Evolutionary conservation across 2,329 filamentous ascomycete genomes (phyloP), one percentile per base, ranked within the genome.

Genomic region (Neophaeococcomyces aloes): DNA sequence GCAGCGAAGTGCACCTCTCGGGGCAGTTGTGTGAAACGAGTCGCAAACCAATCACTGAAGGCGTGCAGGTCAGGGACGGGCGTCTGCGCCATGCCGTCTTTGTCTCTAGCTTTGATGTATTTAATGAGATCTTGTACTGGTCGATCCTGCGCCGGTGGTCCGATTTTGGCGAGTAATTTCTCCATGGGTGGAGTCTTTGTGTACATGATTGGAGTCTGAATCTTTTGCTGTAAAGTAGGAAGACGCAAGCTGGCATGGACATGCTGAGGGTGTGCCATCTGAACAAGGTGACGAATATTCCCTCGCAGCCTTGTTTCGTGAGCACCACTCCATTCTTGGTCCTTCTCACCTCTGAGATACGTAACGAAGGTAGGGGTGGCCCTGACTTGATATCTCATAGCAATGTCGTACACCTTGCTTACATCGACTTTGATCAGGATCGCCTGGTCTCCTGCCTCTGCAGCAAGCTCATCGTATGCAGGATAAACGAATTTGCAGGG

Each of bases 351-450:
- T 41, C 74, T 80, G 7, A 89, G 64, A 57, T 88, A 93, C 0
- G 86, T 89, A 57, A 91, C 76, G 57, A 96, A 94, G 0, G 88
- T 94, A 1, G 89, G 89, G 0, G 88, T 94, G 3, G 81, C 81
- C 2, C 76, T 72, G 40, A 95, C 74, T 1, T 71, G 66, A 58
- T 83, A 93, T 47, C 72, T 73, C 32, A 69, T 69, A 18, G 72
- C 78, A 37, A 85, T 76, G 48, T 77, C 76, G 44, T 71, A 74
- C 2, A 81, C 79, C 7, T 46, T 39, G 13, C 78, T 79, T 37
- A 86, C 78, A 57, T 96, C 88, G 10, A 93, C 78, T 58, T 93
- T 91, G 65, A 95, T 79, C 37, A 95, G 74, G 0, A 77, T 67
- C 3, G 78, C 80, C 53, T 80, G 80, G 25, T 74, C 66, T 1